Evolutionary conservation across 768 basidiomycete genomes (phyloP).

Genomic region (Lyophyllum decastes): DNA sequence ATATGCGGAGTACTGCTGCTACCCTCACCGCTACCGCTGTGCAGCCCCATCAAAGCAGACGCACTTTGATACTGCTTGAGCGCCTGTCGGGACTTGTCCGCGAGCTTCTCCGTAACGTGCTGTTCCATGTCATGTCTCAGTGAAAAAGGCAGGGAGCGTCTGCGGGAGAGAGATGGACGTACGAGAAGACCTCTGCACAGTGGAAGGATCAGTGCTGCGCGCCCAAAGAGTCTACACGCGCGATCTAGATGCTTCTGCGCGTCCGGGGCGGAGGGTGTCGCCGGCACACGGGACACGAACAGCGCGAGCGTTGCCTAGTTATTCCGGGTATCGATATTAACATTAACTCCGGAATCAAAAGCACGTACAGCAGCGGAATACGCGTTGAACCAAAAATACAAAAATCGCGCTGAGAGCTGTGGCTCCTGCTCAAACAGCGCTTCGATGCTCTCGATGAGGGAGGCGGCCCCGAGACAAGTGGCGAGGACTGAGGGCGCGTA

Average conservation of each 20-base stretch:
- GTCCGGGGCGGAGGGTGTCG: slow-evolving; percentile 54
- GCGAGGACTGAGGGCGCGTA: slow-evolving; percentile 74
- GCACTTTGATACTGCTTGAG: slow-evolving; percentile 38
- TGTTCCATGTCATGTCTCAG: background rate
- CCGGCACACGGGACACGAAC: slow-evolving; percentile 63
- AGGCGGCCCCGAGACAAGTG: slow-evolving; percentile 61
- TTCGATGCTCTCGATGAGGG: slow-evolving; percentile 57
- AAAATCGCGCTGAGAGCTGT: slow-evolving; percentile 62
- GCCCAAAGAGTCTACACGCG: slow-evolving; percentile 56
- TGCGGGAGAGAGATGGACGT: slow-evolving; percentile 21
- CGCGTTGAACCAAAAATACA: slow-evolving; percentile 75
- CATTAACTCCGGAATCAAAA: too few species aligned
- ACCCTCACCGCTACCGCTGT: background rate
- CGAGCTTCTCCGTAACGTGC: slow-evolving; percentile 39
- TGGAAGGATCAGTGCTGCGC: slow-evolving; percentile 58
- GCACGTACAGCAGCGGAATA: slow-evolving; percentile 69
- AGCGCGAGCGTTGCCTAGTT: slow-evolving; percentile 63
- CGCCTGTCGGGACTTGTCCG: slow-evolving; percentile 48
- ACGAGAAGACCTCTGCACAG: slow-evolving; percentile 63
- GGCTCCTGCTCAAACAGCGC: slow-evolving; percentile 58
- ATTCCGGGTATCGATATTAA: too few species aligned
- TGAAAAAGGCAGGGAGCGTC: background rate
- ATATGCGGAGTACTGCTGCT: background rate
- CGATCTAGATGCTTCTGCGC: slow-evolving; percentile 64
- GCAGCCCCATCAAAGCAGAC: background rate